Conservation (phyloP, 225 moss, liverwort and hornwort genomes). For the Anthoceros angustus region DNA sequence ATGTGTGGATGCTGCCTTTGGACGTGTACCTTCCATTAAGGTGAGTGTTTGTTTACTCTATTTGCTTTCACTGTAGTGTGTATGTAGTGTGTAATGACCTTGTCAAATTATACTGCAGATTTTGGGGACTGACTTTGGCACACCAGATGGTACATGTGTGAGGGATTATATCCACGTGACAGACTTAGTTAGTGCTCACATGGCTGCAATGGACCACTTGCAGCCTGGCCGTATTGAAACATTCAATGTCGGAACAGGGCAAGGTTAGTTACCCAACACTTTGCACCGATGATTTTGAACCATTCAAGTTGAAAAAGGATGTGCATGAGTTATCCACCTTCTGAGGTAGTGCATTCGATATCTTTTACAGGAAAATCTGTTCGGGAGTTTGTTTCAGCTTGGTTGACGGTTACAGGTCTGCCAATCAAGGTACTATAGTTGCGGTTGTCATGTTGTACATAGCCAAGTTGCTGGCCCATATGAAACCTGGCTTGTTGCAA, state of each 20-base stretch:
- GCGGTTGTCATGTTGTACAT: background rate
- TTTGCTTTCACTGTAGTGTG: background rate
- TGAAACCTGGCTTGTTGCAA: background rate
- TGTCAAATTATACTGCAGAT: conserved; percentile 6
- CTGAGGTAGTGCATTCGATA: background rate
- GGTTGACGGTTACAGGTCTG: conserved; percentile 15
- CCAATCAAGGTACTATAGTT: conserved; percentile 10
- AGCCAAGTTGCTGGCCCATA: background rate
- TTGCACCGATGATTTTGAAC: background rate
- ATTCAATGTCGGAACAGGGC: conserved; percentile 17
- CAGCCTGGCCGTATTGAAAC: conserved; percentile 9
- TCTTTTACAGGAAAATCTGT: conserved; percentile 10
- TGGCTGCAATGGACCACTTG: conserved; percentile 14
- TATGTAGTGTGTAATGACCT: background rate
- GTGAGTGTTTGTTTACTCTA: background rate
- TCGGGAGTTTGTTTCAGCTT: conserved; percentile 13
- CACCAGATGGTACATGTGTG: conserved; percentile 15
- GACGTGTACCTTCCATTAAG: conserved; percentile 11
- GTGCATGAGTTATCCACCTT: too few relatives aligned
- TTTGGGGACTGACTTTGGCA: conserved; percentile 15
- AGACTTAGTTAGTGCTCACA: conserved; percentile 15
- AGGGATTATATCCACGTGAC: conserved; percentile 17
- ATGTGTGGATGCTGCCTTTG: conserved; percentile 13
- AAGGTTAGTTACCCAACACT: conserved; percentile 5
- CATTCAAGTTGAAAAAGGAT: background rate